These are phyloP conservation scores for Alternaria hordeiaustralica DNA, from an alignment of 2,329 filamentous ascomycete genomes.

Conservation along the genomic window DNA sequence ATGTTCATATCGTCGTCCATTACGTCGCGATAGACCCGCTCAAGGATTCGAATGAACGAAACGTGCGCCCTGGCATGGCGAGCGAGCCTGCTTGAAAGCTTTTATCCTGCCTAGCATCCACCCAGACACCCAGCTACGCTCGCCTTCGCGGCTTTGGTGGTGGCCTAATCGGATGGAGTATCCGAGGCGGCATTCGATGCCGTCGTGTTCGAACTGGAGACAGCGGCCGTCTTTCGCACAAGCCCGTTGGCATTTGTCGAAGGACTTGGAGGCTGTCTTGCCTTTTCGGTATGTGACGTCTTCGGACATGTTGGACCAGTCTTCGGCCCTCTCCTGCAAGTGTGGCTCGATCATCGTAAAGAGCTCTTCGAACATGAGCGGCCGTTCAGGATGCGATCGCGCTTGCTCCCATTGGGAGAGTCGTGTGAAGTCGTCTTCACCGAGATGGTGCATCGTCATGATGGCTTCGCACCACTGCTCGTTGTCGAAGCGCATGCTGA, in stretches of 20 bases:
- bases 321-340: conserved; percentile 29
- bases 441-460: conserved; percentile 48
- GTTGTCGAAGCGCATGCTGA: conserved; percentile 46
- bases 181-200: conserved; percentile 36
- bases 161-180: conserved; percentile 40
- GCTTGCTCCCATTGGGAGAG: conserved; percentile 37
- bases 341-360: conserved; percentile 39
- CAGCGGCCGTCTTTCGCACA: conserved; percentile 40
- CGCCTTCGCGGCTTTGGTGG: conserved; percentile 26
- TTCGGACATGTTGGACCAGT: conserved; percentile 46
- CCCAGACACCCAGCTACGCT: conserved; percentile 35
- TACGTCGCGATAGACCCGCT: background rate
- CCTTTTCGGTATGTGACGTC: conserved; percentile 30
- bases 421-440: conserved; percentile 35
- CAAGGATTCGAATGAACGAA: conserved; percentile 46
- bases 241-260: conserved; percentile 35
- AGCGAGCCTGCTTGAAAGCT: conserved; percentile 36
- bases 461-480: conserved; percentile 54
- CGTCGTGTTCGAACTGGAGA: conserved; percentile 42
- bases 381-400: conserved; percentile 28
- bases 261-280: conserved; percentile 29
- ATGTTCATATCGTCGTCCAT: conserved; percentile 24
- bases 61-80: conserved; percentile 40
- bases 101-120: conserved; percentile 43
- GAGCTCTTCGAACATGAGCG: conserved; percentile 45